These are phyloP conservation scores for Beauveria sp. DNA, from an alignment of 2,329 filamentous ascomycete genomes.

Conservation along the genomic window DNA sequence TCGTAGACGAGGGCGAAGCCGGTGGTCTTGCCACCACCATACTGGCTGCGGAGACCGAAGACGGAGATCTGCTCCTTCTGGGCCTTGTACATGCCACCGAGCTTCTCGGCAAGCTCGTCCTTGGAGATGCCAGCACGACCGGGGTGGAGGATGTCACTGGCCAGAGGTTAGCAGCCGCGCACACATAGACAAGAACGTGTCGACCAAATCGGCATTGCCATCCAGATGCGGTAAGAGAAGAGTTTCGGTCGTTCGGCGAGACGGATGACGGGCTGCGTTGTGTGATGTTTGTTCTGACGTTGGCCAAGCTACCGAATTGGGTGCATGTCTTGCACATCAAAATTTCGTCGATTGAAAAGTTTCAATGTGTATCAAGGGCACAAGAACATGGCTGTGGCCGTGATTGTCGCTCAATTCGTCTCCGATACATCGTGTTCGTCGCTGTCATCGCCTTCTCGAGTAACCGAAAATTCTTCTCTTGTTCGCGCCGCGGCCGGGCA, in stretches of 20 bases:
- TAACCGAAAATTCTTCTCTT: conserved; percentile 8
- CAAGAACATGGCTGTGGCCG: not conserved
- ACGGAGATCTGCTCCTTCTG: conserved; percentile 95
- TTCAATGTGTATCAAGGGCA: not conserved
- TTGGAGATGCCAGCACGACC: conserved; percentile 98
- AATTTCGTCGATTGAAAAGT: not conserved
- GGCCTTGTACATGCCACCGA: conserved; percentile 94
- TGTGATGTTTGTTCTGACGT: not conserved
- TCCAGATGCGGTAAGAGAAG: not conserved
- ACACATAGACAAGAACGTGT: not conserved
- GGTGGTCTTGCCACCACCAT: conserved; percentile 99
- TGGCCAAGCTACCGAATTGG: not conserved
- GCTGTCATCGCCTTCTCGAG: not conserved
- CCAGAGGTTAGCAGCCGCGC: not conserved
- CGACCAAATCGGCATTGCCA: not conserved
- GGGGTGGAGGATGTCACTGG: conserved; percentile 98
- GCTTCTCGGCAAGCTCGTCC: conserved; percentile 94
- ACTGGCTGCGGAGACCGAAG: conserved; percentile 98
- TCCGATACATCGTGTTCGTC: not conserved
- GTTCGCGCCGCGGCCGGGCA: not conserved
- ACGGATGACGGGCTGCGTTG: not conserved
- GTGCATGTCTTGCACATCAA: not conserved
- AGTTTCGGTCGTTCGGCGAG: not conserved
- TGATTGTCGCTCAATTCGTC: not conserved
- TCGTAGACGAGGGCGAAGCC: conserved; percentile 99